Evolutionary conservation across 805 yeast genomes (phyloP).

Genomic region (Spathaspora hagerdaliae): DNA sequence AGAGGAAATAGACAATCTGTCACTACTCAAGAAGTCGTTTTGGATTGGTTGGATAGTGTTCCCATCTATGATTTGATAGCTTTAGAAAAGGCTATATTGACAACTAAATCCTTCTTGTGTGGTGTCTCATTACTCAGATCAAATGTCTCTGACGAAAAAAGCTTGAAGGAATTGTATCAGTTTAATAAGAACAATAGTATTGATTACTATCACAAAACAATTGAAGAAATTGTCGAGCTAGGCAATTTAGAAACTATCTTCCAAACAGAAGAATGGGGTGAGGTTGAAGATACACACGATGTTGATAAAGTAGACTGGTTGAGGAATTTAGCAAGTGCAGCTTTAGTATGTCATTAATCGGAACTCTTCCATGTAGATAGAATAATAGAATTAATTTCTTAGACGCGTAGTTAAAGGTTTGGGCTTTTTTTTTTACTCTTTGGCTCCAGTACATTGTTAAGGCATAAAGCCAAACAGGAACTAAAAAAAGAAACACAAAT

Average conservation of each 20-base stretch:
- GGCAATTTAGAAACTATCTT: slow-evolving; percentile 77
- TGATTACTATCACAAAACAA: slow-evolving; percentile 36
- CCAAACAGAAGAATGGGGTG: slow-evolving; percentile 95
- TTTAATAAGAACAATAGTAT: slow-evolving; percentile 27
- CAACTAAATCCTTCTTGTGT: slow-evolving; percentile 81
- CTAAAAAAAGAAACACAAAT: too few species aligned
- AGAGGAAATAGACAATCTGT: slow-evolving; percentile 72
- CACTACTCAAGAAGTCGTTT: slow-evolving; percentile 58
- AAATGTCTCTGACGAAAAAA: slow-evolving; percentile 20
- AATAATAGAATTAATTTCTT: too few species aligned
- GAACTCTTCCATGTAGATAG: too few species aligned
- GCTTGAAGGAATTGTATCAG: slow-evolving; percentile 25
- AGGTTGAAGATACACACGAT: slow-evolving; percentile 97
- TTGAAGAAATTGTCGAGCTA: slow-evolving; percentile 71
- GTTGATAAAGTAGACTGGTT: slow-evolving; percentile 90
- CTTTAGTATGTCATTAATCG: slow-evolving; percentile 34
- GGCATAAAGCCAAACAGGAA: too few species aligned
- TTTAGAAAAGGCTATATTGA: slow-evolving; percentile 81
- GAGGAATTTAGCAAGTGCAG: slow-evolving; percentile 78
- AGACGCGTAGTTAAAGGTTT: too few species aligned
- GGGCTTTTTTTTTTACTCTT: too few species aligned
- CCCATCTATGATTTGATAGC: slow-evolving; percentile 80
- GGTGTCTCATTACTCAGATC: slow-evolving; percentile 68
- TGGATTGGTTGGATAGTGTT: slow-evolving; percentile 58
- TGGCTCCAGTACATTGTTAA: too few species aligned